These are phyloP conservation scores for Solanum megistacrolobum DNA, from an alignment of 257 asterid species.

Conservation along the genomic window DNA sequence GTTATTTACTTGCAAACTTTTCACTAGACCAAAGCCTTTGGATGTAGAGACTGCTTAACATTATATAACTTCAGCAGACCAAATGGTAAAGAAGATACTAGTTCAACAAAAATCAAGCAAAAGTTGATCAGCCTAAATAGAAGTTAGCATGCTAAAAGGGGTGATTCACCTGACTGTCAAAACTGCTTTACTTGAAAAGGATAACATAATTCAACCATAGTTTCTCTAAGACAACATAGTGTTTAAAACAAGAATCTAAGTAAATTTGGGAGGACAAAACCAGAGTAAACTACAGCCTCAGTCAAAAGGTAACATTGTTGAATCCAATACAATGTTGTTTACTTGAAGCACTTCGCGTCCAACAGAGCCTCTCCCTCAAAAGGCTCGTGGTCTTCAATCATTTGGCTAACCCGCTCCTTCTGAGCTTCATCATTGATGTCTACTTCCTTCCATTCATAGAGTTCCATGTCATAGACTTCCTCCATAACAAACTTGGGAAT, in stretches of 20 bases:
- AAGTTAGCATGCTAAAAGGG: background rate
- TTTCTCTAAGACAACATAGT: background rate
- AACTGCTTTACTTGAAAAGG: background rate
- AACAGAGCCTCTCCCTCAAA: background rate
- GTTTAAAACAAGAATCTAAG: background rate
- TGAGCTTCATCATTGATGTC: background rate
- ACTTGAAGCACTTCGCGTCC: background rate
- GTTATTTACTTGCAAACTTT: background rate
- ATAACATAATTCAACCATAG: background rate
- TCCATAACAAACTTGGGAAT: background rate
- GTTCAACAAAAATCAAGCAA: background rate
- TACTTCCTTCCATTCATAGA: background rate
- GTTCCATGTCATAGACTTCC: background rate
- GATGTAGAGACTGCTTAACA: background rate
- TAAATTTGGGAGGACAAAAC: background rate
- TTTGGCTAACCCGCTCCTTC: background rate
- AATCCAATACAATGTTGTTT: background rate
- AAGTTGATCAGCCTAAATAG: background rate
- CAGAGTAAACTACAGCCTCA: background rate
- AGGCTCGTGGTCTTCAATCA: background rate
- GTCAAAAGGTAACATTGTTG: background rate
- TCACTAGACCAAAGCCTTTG: background rate
- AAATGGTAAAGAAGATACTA: background rate
- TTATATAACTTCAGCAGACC: no score
- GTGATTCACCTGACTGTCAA: background rate